Conservation (phyloP, 2,329 filamentous ascomycete species). For the Colletotrichum sp. region DNA sequence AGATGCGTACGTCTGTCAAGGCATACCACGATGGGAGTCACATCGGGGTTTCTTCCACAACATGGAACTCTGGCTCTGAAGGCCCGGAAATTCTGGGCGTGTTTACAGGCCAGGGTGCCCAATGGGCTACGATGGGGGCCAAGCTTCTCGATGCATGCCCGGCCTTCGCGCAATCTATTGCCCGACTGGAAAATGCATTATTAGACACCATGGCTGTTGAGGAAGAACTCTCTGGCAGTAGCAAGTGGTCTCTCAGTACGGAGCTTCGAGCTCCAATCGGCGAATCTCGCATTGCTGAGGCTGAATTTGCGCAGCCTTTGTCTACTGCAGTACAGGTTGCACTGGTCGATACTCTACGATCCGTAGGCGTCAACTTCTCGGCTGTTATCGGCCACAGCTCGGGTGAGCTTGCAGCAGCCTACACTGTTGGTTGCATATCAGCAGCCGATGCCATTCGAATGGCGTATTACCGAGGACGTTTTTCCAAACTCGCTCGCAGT, state of each 20-base stretch:
- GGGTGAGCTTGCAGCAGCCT: slow-evolving; percentile 23
- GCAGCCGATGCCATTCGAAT: background rate
- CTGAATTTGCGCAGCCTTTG: slow-evolving; percentile 41
- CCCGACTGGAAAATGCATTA: slow-evolving; percentile 13
- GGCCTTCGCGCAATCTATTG: background rate
- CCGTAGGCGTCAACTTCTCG: background rate
- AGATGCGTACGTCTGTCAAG: slow-evolving; percentile 9
- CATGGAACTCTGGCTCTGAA: background rate
- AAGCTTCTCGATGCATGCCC: slow-evolving; percentile 14
- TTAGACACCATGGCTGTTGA: background rate
- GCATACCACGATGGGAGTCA: background rate
- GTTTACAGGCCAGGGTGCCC: slow-evolving; percentile 30
- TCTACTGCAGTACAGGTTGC: slow-evolving; percentile 40
- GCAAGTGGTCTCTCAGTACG: background rate
- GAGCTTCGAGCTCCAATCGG: background rate
- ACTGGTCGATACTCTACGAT: slow-evolving; percentile 30
- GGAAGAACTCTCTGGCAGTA: background rate
- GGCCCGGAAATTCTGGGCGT: slow-evolving; percentile 1
- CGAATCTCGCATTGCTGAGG: background rate
- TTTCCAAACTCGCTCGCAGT: background rate
- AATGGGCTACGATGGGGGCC: slow-evolving; percentile 25
- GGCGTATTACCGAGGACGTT: slow-evolving; percentile 1
- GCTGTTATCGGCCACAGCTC: slow-evolving; percentile 23
- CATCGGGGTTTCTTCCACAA: slow-evolving; percentile 16
- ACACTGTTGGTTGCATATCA: slow-evolving; percentile 19